A percentile compares a stretch with the other conserved stretches of the same genome.
phyloP scores from a whole-genome alignment of 2,329 filamentous ascomycete species.

The Fusarium nelsonii region DNA sequence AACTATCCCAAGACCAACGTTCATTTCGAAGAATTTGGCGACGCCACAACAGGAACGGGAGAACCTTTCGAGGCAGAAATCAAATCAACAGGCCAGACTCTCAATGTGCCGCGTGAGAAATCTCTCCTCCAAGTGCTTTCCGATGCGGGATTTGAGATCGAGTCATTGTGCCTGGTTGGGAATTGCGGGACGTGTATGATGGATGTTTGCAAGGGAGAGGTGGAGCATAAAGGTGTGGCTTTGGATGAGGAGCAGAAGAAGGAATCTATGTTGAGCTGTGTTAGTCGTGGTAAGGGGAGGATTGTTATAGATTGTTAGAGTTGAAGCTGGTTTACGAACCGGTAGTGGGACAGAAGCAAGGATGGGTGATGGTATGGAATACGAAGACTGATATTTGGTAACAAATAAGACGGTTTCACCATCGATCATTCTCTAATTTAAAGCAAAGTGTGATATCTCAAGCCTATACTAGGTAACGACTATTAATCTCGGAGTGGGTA shows the following conservation, averaged over 20 bases:
- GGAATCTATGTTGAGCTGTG: slow-evolving; percentile 23
- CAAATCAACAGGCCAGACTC: slow-evolving; percentile 7
- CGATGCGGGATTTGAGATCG: slow-evolving; percentile 29
- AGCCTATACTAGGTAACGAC: background rate
- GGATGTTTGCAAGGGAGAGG: slow-evolving; percentile 20
- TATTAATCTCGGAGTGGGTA: background rate
- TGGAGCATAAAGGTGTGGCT: slow-evolving; percentile 33
- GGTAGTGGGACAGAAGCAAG: too few relatives aligned
- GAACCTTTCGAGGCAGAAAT: slow-evolving; percentile 28
- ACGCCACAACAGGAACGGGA: slow-evolving; percentile 21
- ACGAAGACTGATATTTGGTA: background rate
- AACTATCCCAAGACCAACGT: background rate
- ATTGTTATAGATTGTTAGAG: slow-evolving; percentile 17
- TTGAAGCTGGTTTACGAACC: background rate
- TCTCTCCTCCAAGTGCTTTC: slow-evolving; percentile 31
- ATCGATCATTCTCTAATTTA: background rate
- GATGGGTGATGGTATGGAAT: background rate
- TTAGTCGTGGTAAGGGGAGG: slow-evolving; percentile 32
- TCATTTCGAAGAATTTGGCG: slow-evolving; percentile 33
- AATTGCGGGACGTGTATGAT: slow-evolving; percentile 38
- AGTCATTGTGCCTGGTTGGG: slow-evolving; percentile 32
- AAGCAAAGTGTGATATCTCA: background rate
- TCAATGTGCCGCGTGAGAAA: slow-evolving; percentile 15
- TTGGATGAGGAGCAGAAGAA: slow-evolving; percentile 32
- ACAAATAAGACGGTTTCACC: background rate